Evolutionary conservation across 2,329 filamentous ascomycete genomes (phyloP).

Genomic region (Phyllosticta citribraziliensis): DNA sequence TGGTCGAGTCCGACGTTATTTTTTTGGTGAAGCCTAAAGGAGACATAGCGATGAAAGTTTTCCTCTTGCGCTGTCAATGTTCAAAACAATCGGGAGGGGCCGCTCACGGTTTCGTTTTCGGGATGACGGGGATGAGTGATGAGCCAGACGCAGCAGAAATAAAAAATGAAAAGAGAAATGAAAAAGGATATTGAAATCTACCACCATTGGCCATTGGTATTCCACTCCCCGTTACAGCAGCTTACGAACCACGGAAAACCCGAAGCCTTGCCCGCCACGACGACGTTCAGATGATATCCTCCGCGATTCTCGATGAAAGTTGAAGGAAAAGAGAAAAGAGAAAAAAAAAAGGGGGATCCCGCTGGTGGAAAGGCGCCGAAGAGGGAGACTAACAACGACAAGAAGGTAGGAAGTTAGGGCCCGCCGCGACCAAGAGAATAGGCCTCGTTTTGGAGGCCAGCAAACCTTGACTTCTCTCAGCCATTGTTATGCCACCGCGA

Average conservation of each 20-base stretch:
- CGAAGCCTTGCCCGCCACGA: slow-evolving; percentile 6
- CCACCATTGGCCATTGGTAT: slow-evolving; percentile 11
- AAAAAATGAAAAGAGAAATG: slow-evolving; percentile 4
- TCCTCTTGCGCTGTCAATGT: slow-evolving; percentile 1
- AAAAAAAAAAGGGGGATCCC: not conserved
- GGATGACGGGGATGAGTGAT: not conserved
- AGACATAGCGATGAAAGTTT: slow-evolving; percentile 6
- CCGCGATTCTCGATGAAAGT: slow-evolving; percentile 1
- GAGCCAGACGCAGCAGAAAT: not conserved
- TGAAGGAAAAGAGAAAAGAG: not conserved
- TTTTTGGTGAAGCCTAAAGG: slow-evolving; percentile 6
- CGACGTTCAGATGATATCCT: slow-evolving; percentile 6
- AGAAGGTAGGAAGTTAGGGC: slow-evolving; percentile 13
- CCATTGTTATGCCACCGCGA: not conserved
- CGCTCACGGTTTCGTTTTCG: slow-evolving; percentile 8
- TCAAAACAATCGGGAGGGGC: slow-evolving; percentile 4
- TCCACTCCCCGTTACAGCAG: slow-evolving; percentile 10
- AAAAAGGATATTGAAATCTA: slow-evolving; percentile 11
- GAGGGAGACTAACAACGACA: slow-evolving; percentile 10
- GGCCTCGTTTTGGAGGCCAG: not conserved
- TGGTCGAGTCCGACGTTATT: slow-evolving; percentile 7
- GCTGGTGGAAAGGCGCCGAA: slow-evolving; percentile 5
- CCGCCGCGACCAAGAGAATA: slow-evolving; percentile 15
- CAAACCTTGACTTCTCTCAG: not conserved
- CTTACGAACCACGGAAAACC: slow-evolving; percentile 7